A percentile compares a stretch with the other conserved stretches of the same genome.
Conservation (phyloP, 2,329 filamentous ascomycete genomes). For the Calonectria pseudoreteaudii region DNA sequence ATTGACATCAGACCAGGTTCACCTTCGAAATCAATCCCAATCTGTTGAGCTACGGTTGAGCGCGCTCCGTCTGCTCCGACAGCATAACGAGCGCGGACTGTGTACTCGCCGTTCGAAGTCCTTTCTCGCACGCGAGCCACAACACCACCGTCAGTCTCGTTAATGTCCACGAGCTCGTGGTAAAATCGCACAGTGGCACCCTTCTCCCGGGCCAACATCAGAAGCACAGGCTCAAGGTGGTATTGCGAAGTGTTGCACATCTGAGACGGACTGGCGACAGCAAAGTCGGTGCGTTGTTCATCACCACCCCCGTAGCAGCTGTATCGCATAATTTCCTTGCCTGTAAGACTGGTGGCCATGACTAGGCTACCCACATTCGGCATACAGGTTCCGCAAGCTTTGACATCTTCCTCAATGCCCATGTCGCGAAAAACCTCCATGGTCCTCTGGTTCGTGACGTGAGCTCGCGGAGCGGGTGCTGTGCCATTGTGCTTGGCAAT, state of each 20-base stretch:
- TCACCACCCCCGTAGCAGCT: neutral
- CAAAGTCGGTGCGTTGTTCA: neutral
- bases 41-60: constrained; percentile 23
- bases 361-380: neutral
- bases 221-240: neutral
- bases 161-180: neutral
- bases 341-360: neutral
- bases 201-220: neutral
- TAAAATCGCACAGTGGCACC: neutral
- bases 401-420: neutral
- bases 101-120: neutral
- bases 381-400: neutral
- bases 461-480: neutral
- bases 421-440: neutral
- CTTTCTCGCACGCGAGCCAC: neutral
- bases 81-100: neutral
- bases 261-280: neutral
- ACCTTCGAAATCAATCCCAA: constrained; percentile 24
- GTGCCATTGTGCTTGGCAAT: neutral
- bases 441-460: neutral
- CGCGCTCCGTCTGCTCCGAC: constrained; percentile 29
- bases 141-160: neutral
- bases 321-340: neutral
- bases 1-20: constrained; percentile 17
- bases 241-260: constrained; percentile 1